These are phyloP conservation scores for Populus alba DNA, from an alignment of 345 rosid species.

Conservation along the genomic window DNA sequence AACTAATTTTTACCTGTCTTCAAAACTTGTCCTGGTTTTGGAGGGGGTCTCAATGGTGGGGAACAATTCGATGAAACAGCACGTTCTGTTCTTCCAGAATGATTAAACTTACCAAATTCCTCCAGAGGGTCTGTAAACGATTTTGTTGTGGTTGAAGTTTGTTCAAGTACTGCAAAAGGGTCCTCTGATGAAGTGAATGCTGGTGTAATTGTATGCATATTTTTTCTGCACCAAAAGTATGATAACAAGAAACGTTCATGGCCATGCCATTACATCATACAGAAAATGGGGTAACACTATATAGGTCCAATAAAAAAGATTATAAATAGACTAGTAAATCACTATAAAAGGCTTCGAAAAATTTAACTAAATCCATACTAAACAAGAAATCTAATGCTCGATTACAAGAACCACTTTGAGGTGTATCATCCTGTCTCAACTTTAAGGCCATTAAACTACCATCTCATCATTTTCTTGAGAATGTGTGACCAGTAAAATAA, in stretches of 20 bases:
- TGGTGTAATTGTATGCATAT: constrained; percentile 25
- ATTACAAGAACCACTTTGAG: neutral
- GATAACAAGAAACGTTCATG: neutral
- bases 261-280: neutral
- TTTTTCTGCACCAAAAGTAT: constrained; percentile 21
- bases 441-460: neutral
- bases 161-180: constrained; percentile 67
- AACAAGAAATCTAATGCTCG: neutral
- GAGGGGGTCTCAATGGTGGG: constrained; percentile 57
- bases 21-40: constrained; percentile 55
- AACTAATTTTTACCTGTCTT: constrained; percentile 63
- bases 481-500: neutral
- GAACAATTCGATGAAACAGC: constrained; percentile 32
- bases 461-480: neutral
- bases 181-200: constrained; percentile 41
- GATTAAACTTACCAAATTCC: constrained; percentile 44
- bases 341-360: neutral
- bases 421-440: neutral
- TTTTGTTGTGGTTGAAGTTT: constrained; percentile 36
- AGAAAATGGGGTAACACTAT: neutral
- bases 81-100: constrained; percentile 34
- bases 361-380: neutral
- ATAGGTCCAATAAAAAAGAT: neutral
- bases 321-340: constrained; percentile 1
- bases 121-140: constrained; percentile 52